Evolutionary conservation across 1,139 yeast genomes (phyloP).

Genomic region (Magnusiomyces tetraspermus): DNA sequence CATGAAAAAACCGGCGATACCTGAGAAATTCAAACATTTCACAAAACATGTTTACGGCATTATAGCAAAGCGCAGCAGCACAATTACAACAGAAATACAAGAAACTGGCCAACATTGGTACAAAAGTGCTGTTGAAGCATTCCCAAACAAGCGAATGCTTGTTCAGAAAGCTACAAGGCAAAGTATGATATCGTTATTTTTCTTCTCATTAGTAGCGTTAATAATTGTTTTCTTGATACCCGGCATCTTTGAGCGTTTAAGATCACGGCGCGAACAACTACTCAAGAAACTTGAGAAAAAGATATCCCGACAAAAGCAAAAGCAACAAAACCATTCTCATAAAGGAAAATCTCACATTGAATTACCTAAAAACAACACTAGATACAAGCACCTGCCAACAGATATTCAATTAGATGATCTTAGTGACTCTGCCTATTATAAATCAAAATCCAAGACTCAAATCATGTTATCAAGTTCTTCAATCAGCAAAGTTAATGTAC

Average conservation of each 20-base stretch:
- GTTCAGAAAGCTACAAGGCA: slow-evolving; percentile 34
- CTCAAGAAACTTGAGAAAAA: background rate
- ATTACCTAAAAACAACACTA: background rate
- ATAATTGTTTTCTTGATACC: slow-evolving; percentile 31
- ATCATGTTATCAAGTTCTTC: background rate
- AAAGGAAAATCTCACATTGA: no score
- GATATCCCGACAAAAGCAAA: background rate
- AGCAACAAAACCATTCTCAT: background rate
- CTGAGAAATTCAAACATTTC: background rate
- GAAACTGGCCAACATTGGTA: background rate
- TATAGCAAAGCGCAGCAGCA: background rate
- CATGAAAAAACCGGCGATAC: slow-evolving; percentile 3
- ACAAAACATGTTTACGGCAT: no score
- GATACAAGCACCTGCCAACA: background rate
- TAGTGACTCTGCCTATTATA: background rate
- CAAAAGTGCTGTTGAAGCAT: slow-evolving; percentile 15
- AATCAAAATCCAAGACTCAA: background rate
- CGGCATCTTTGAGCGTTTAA: slow-evolving; percentile 14
- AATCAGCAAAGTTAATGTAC: background rate
- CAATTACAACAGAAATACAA: background rate
- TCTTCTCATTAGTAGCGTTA: slow-evolving; percentile 32
- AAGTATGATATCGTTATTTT: slow-evolving; percentile 33
- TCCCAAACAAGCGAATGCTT: slow-evolving; percentile 22
- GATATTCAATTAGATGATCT: slow-evolving; percentile 8
- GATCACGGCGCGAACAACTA: background rate